Percentiles rank a stretch among this genome's conserved stretches.
phyloP scores from a whole-genome alignment of 768 basidiomycete genomes.

The Favolaschia claudopus region DNA sequence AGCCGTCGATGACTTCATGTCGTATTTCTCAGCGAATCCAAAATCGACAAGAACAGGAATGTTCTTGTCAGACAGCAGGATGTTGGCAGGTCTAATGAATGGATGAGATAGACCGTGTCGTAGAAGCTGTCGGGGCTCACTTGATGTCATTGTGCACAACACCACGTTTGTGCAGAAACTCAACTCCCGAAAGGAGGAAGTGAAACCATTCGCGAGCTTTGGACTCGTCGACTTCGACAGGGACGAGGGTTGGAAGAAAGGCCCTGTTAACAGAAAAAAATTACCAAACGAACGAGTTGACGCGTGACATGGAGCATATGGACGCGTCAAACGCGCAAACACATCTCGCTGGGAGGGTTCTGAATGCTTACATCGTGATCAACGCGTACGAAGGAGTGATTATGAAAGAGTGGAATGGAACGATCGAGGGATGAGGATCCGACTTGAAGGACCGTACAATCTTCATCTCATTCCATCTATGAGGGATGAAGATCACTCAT shows the following conservation, averaged over 20 bases:
- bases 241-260: slow-evolving; percentile 84
- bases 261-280: slow-evolving; percentile 60
- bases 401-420: slow-evolving; percentile 93
- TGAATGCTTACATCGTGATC: slow-evolving; percentile 81
- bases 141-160: slow-evolving; percentile 96
- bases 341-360: slow-evolving; percentile 3
- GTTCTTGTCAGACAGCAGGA: slow-evolving; percentile 80
- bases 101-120: too few species aligned
- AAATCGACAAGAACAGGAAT: slow-evolving; percentile 94
- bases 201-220: slow-evolving; percentile 85
- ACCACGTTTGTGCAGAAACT: slow-evolving; percentile 84
- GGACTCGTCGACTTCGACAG: slow-evolving; percentile 84
- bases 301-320: slow-evolving; percentile 6
- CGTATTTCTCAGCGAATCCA: slow-evolving; percentile 93
- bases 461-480: slow-evolving; percentile 98
- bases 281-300: slow-evolving; percentile 5
- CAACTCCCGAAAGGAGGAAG: slow-evolving; percentile 80
- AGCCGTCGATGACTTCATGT: slow-evolving; percentile 63
- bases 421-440: slow-evolving; percentile 90
- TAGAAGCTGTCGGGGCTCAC: too few species aligned
- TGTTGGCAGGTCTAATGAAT: slow-evolving; percentile 82
- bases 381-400: slow-evolving; percentile 91
- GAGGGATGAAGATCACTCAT: slow-evolving; percentile 3
- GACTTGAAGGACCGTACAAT: slow-evolving; percentile 85
- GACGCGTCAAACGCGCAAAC: slow-evolving; percentile 19